These are phyloP conservation scores for Populus deltoides DNA, from an alignment of 345 rosid species.

Conservation along the genomic window DNA sequence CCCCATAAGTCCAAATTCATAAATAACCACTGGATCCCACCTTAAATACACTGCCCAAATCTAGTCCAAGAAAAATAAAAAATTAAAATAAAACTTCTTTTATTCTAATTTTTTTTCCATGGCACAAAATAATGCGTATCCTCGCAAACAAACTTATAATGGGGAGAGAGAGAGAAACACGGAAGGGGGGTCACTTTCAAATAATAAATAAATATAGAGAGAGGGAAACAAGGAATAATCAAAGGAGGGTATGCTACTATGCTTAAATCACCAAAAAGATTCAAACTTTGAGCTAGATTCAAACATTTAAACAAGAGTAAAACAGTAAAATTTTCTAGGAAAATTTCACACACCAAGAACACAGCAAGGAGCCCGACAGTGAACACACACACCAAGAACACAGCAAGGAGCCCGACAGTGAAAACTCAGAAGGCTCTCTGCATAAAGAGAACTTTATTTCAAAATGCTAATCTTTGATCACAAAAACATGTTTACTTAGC, in stretches of 20 bases:
- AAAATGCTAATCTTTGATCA: not conserved
- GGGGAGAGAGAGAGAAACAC: conserved; percentile 23
- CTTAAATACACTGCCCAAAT: not conserved
- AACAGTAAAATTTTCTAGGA: conserved; percentile 1
- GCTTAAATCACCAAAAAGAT: not conserved
- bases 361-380: too few relatives aligned
- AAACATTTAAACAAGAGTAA: not conserved
- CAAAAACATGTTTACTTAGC: not conserved
- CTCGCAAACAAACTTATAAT: conserved; percentile 5
- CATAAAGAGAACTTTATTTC: not conserved
- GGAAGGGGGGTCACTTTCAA: conserved; percentile 24
- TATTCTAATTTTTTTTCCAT: not conserved
- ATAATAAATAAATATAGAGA: not conserved
- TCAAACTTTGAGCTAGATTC: conserved; percentile 15
- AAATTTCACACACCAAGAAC: not conserved
- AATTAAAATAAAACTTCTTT: not conserved
- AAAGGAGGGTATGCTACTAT: not conserved
- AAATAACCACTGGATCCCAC: not conserved
- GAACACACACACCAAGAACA: too few relatives aligned
- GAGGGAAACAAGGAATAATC: not conserved
- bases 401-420: not conserved
- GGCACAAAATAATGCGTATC: conserved; percentile 12
- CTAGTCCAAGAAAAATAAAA: conserved; percentile 14
- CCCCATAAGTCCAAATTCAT: not conserved
- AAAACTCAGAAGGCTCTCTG: not conserved